Evolutionary conservation across 2,329 filamentous ascomycete genomes (phyloP), one percentile per base, ranked within the genome.

Genomic region (Neofusicoccum sp.): DNA sequence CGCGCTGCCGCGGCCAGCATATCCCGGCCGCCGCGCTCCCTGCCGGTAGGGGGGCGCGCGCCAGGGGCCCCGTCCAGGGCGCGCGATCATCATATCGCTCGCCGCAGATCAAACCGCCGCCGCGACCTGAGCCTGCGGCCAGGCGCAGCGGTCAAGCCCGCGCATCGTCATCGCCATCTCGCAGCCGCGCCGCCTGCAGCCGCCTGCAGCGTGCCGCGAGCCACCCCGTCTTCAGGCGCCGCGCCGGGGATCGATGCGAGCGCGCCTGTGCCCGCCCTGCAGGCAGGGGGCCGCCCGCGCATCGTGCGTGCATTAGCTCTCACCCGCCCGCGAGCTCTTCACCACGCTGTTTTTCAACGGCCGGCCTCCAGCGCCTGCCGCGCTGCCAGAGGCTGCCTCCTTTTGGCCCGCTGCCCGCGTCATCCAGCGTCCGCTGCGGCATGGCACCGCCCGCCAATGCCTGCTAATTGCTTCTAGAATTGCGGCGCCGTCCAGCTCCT

Each of bases 21-120:
- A 22, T 22, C 22, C 22, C 22, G 22, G 22, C 22, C 22, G 22
- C 22, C 22, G 22, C 31, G 11, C 45, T n/a, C n/a, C 12, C 16
- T 12, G n/a, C 41, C 41, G 41, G 41, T n/a, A 12, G 14, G 14
- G 41, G 41, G 41, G 5, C 6, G 11, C 6, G 14, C 4, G n/a
- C 6, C 14, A n/a, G 16, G 41, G 14, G 4, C 41, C 7, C 9
- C 7, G n/a, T n/a, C 41, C 52, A 43, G 39, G n/a, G 2, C 16
- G 29, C 54, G 36, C 45, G 54, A 58, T 58, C 54, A 58, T 34
- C 54, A 45, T 58, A 39, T 45, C 54, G 29, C 54, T 22, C 54
- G 41, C 12, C 41, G 54, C 54, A 45, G 54, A 58, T 58, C 54
- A 58, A 58, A 58, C 54, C 50, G 36, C 54, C 50, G 36, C 36